Evolutionary conservation across 2,329 filamentous ascomycete genomes (phyloP), one percentile per base, ranked within the genome.

Genomic region (Pseudogymnoascus sp.): DNA sequence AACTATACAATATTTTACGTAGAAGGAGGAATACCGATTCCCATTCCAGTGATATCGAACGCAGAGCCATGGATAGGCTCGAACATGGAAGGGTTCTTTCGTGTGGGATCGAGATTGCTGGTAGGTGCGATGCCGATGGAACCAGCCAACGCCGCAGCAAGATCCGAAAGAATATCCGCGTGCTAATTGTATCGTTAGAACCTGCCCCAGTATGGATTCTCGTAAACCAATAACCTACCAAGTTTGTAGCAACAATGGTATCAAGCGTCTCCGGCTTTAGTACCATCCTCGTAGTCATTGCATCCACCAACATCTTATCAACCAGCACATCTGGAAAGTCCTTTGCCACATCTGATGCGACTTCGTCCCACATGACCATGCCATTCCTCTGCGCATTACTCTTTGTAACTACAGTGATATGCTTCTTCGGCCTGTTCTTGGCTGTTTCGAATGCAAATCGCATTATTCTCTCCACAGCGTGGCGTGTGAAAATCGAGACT

Each of bases 111-210:
- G 1, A 90, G 77, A 67, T 89, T 89, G 59, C 80, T 84, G 0
- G 87, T 89, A 2, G 88, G 87, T 3, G 88, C 88, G 63, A 91
- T 89, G 7, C 88, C 87, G 64, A 90, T 90, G 1, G 83, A 87
- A 0, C 88, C 88, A 2, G 87, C 87, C 5, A 90, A 76, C 0
- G 87, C 86, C 12, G 88, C 87, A 5, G 87, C 88, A 18, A 90
- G 77, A 69, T 90, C 88, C 0, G 86, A 88, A 4, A 90, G 80
- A 59, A 89, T 88, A 65, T 89, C 87, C 5, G 85, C 86, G 65
- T 80, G 78, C 68, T 62, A 25, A 87, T 45, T 25, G 21, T 45
- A 45, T 45, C 21, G 12, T 45, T 25, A 45, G 21, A n/a, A 45
- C 18, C 21, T 45, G 41, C 16, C 9, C 18, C 5, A 45, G 5